Evolutionary conservation across 1,139 yeast genomes (phyloP).

Genomic region (Geotrichum restrictum): DNA sequence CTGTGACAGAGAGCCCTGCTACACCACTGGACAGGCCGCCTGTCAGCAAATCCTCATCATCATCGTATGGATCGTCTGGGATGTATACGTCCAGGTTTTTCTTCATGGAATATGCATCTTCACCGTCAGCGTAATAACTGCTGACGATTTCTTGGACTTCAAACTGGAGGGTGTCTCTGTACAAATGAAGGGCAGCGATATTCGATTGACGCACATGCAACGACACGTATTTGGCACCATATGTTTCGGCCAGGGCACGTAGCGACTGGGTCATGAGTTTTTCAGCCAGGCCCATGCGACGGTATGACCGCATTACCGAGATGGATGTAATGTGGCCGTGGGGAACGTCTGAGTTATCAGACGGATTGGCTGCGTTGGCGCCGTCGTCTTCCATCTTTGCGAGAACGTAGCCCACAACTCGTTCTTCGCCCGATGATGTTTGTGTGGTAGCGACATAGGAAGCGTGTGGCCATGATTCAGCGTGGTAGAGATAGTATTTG

Average conservation of each 20-base stretch:
- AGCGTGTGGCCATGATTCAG: constrained; percentile 96
- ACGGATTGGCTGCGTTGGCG: constrained; percentile 27
- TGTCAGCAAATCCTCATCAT: constrained; percentile 33
- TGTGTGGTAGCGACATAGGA: constrained; percentile 90
- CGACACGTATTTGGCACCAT: constrained; percentile 78
- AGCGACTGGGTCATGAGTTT: constrained; percentile 88
- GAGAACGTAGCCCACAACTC: constrained; percentile 87
- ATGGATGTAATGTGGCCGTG: constrained; percentile 94
- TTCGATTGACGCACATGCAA: constrained; percentile 92
- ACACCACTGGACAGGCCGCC: constrained; percentile 25
- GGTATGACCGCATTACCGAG: constrained; percentile 90
- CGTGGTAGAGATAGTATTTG: constrained; percentile 90
- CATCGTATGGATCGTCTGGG: constrained; percentile 29
- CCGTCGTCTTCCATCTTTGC: constrained; percentile 86
- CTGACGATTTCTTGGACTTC: constrained; percentile 76
- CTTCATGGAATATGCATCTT: constrained; percentile 97
- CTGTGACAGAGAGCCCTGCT: constrained; percentile 9
- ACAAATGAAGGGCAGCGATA: constrained; percentile 88
- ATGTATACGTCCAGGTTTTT: constrained; percentile 26
- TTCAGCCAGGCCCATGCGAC: constrained; percentile 93
- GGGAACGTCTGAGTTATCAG: constrained; percentile 68
- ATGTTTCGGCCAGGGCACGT: constrained; percentile 75
- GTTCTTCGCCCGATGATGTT: constrained; percentile 51
- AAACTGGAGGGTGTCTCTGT: constrained; percentile 79
- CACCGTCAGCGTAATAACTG: constrained; percentile 92